Base-by-base conservation (phyloP, 768 basidiomycete species). In the Phlebiopsis gigantea region DNA sequence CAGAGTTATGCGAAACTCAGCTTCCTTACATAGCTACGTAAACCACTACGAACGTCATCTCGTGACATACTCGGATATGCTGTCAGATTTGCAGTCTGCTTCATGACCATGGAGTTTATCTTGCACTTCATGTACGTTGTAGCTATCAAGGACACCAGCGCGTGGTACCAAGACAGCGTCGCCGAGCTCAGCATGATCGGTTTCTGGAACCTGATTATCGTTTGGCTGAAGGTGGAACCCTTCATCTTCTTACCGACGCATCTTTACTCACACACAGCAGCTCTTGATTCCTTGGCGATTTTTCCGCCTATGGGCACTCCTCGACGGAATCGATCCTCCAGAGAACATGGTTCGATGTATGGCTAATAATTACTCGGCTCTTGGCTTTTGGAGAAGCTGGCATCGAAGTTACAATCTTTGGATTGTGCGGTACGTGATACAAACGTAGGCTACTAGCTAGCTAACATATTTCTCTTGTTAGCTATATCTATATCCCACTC, bases 291-390 rank as follows among this genome's bases (percentile, higher is more conserved):
- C 94, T 0, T 98, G 96, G 96, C 81, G 96, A 10, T 97, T 97
- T 76, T 98, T 98, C 76, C 88, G 95, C 1, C 73, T 97, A 19
- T 98, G 95, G 93, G 87, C 95, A 2, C 74, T 98, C 21, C 69
- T 82, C 5, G 91, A 93, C 64, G 91, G 90, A 0, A 80, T 98
- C 30, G 92, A 97, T 63, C 89, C 93, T 0, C 97, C 96, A 0
- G 97, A 99, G 71, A 99, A 99, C 70, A 97, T 98, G 97, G 80
- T 99, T 12, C 82, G 97, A n/a, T 98, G 97, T 66, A 88, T 98
- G 85, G 90, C 85, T 21, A 99, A 98, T 70, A 98, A 98, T 69
- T 98, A 98, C 68, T 97, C 95, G 0, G 81, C 85, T 0, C 69
- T 87, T 9, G 93, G 93, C 0, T 98, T 99, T 71, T 98, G 97